Percentiles rank a stretch among this genome's conserved stretches.
These are phyloP conservation scores for Colletotrichum sublineola DNA, from an alignment of 2,329 filamentous ascomycete genomes.

Conservation along the genomic window DNA sequence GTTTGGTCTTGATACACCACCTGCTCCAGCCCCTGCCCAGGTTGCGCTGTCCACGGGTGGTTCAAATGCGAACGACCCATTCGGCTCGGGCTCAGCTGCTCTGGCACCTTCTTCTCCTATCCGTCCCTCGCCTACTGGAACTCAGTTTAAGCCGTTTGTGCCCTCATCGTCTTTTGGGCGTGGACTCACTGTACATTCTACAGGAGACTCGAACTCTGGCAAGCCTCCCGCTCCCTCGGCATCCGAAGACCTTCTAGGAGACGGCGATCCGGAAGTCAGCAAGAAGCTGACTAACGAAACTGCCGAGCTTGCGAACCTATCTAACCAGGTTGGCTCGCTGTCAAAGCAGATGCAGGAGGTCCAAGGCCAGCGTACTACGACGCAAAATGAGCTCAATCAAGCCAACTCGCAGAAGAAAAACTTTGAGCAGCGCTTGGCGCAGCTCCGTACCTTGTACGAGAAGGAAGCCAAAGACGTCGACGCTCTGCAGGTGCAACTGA, in stretches of 20 bases:
- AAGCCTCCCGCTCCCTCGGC: conserved; percentile 57
- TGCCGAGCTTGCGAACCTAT: conserved; percentile 92
- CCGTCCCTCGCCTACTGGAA: conserved; percentile 60
- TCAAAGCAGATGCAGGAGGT: conserved; percentile 96
- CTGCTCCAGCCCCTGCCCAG: conserved; percentile 66
- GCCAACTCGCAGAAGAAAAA: conserved; percentile 90
- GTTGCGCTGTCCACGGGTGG: conserved; percentile 79
- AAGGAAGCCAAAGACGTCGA: conserved; percentile 92
- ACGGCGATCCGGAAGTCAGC: conserved; percentile 88
- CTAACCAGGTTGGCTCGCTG: conserved; percentile 92
- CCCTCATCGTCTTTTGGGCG: conserved; percentile 94
- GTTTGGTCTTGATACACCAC: conserved; percentile 81
- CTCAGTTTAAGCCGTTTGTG: conserved; percentile 88
- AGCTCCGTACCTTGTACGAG: conserved; percentile 90
- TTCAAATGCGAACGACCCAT: conserved; percentile 75
- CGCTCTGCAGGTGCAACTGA: conserved; percentile 85
- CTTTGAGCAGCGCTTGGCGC: conserved; percentile 88
- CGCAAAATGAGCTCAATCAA: conserved; percentile 86
- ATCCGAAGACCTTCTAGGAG: conserved; percentile 89
- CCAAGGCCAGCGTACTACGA: conserved; percentile 81
- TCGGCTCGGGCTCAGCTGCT: conserved; percentile 64
- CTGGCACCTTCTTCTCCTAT: conserved; percentile 67
- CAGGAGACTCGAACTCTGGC: conserved; percentile 71
- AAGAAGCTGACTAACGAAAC: conserved; percentile 91
- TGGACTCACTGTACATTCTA: conserved; percentile 80